phyloP scores from a whole-genome alignment of 306 rosid species.

The Ochetophila trinervis region DNA sequence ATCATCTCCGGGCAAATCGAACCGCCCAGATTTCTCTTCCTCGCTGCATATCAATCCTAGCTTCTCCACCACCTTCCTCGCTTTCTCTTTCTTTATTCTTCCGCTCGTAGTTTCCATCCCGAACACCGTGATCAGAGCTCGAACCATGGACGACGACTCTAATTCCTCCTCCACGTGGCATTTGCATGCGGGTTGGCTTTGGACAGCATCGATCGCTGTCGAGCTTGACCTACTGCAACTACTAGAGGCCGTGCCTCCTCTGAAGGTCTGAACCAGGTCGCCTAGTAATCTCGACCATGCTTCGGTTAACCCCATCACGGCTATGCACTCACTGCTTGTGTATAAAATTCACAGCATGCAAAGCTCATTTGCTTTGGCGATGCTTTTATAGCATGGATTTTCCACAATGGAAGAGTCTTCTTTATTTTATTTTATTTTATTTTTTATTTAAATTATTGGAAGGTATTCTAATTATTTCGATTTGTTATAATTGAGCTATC shows the following conservation, averaged over 20 bases:
- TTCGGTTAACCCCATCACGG: constrained; percentile 53
- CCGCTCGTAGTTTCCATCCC: constrained; percentile 85
- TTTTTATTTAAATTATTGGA: constrained; percentile 14
- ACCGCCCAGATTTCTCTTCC: constrained; percentile 24
- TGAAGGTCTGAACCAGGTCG: constrained; percentile 51
- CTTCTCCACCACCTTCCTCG: constrained; percentile 60
- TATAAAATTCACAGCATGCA: no score
- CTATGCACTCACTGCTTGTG: neutral
- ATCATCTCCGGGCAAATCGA: constrained; percentile 43
- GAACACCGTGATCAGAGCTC: constrained; percentile 73
- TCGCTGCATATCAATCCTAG: constrained; percentile 54
- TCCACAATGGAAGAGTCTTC: constrained; percentile 22
- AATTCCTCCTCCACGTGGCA: no score
- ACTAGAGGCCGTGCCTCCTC: constrained; percentile 30
- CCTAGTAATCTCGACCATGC: constrained; percentile 57
- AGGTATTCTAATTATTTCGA: constrained; percentile 35
- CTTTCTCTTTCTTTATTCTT: constrained; percentile 74
- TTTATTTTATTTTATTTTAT: neutral
- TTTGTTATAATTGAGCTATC: constrained; percentile 18
- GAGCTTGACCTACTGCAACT: no score
- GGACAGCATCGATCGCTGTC: no score
- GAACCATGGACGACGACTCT: constrained; percentile 45
- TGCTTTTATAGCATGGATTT: constrained; percentile 40
- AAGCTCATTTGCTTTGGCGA: neutral
- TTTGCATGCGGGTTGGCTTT: neutral